Conservation (phyloP, 768 basidiomycete genomes). For the Hydnomerulius pinastri region DNA sequence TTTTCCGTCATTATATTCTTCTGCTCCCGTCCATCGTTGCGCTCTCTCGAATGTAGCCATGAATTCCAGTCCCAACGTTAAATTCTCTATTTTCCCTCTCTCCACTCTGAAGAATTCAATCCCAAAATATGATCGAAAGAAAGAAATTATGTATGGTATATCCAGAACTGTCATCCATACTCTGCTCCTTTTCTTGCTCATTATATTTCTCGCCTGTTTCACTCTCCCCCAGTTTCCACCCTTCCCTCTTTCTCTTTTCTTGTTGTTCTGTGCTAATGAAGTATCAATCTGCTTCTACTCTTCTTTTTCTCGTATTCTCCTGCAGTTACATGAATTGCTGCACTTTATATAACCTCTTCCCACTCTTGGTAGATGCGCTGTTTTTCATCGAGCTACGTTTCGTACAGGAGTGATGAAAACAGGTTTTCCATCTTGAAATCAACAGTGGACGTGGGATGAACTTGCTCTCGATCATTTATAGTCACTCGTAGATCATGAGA, state of each 20-base stretch:
- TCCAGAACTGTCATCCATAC: constrained; percentile 32
- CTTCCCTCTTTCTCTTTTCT: constrained; percentile 20
- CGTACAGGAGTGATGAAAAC: constrained; percentile 12
- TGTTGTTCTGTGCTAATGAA: constrained; percentile 25
- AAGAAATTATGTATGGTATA: constrained; percentile 36
- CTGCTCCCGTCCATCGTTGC: constrained; percentile 23
- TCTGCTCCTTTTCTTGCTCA: constrained; percentile 27
- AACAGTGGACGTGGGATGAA: constrained; percentile 4
- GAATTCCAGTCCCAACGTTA: constrained; percentile 20
- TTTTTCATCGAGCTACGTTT: constrained; percentile 21
- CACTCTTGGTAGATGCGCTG: constrained; percentile 29
- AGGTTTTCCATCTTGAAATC: constrained; percentile 16
- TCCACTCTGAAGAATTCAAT: constrained; percentile 31
- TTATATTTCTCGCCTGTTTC: constrained; percentile 21
- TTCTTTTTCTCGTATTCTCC: constrained; percentile 9
- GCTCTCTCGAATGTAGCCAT: constrained; percentile 37
- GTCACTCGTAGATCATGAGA: neutral
- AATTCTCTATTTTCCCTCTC: constrained; percentile 22
- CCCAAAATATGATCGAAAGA: constrained; percentile 29
- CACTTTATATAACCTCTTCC: constrained; percentile 26
- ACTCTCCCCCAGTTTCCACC: constrained; percentile 7
- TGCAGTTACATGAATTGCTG: constrained; percentile 20
- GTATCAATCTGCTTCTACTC: constrained; percentile 21
- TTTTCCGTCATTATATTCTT: constrained; percentile 29
- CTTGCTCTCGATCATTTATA: neutral